Conservation (phyloP, 225 moss, liverwort and hornwort species). For the Sphagnum tenellum region DNA sequence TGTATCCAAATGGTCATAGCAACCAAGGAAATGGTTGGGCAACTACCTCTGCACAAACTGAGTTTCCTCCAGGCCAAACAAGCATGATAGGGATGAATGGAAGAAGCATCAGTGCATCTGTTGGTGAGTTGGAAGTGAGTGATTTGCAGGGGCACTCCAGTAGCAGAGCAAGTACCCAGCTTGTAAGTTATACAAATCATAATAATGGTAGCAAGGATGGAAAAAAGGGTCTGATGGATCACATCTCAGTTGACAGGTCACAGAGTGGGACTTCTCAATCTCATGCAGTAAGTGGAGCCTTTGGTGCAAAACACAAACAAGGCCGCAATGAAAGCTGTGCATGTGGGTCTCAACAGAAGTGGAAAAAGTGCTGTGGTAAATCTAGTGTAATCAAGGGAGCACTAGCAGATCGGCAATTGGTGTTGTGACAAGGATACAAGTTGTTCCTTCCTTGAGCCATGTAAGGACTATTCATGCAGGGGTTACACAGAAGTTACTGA, state of each 20-base stretch:
- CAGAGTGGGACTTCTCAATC: slow-evolving; percentile 8
- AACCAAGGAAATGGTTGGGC: not conserved
- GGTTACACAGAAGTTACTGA: too few relatives aligned
- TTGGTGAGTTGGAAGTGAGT: not conserved
- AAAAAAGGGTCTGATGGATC: not conserved
- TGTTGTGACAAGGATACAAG: not conserved
- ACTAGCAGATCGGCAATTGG: slow-evolving; percentile 1
- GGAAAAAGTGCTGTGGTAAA: slow-evolving; percentile 44
- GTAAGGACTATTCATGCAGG: too few relatives aligned
- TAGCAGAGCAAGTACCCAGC: not conserved
- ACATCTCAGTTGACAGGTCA: slow-evolving; percentile 1
- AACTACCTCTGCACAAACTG: too few relatives aligned
- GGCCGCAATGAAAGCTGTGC: slow-evolving; percentile 37
- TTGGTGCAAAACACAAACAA: slow-evolving; percentile 20
- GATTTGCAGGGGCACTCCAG: too few relatives aligned
- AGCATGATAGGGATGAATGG: too few relatives aligned
- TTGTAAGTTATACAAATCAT: slow-evolving; percentile 3
- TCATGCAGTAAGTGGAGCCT: not conserved
- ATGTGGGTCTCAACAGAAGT: slow-evolving; percentile 36
- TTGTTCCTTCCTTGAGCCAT: too few relatives aligned
- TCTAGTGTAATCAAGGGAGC: slow-evolving; percentile 13
- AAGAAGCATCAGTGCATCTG: not conserved
- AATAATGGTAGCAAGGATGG: slow-evolving; percentile 2
- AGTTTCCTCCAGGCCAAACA: too few relatives aligned
- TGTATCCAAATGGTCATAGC: not conserved